A percentile compares a stretch with the other conserved stretches of the same genome.
These are phyloP conservation scores for Phanerochaete sordida DNA, from an alignment of 768 basidiomycete genomes.

Conservation along the genomic window DNA sequence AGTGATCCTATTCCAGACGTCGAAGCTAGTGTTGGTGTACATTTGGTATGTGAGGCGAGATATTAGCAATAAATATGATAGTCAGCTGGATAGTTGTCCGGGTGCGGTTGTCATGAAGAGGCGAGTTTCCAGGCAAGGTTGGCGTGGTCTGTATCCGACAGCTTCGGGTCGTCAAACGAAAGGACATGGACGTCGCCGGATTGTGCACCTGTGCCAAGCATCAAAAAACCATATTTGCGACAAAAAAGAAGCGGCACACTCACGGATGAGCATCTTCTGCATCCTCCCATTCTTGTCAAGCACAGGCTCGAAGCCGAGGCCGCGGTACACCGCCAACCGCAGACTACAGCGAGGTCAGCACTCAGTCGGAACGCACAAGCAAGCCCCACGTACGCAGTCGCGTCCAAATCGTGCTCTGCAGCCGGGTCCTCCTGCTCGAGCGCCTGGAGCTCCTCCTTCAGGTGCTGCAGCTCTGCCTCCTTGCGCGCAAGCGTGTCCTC, in stretches of 20 bases:
- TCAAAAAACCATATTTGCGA: background rate
- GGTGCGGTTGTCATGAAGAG: constrained; percentile 22
- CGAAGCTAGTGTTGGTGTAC: background rate
- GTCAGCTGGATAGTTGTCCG: background rate
- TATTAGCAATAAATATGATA: background rate
- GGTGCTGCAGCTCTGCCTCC: constrained; percentile 63
- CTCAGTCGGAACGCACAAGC: constrained; percentile 2
- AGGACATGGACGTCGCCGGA: constrained; percentile 39
- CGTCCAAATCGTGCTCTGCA: constrained; percentile 68
- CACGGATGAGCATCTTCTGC: constrained; percentile 66
- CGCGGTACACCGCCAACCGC: constrained; percentile 64
- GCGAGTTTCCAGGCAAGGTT: constrained; percentile 34
- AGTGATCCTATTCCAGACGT: background rate
- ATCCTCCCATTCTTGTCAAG: constrained; percentile 47
- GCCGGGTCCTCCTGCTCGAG: constrained; percentile 73
- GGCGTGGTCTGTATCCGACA: constrained; percentile 26
- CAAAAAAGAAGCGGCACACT: constrained; percentile 30
- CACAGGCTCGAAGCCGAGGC: constrained; percentile 69
- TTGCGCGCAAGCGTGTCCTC: constrained; percentile 63
- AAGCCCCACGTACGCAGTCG: constrained; percentile 50
- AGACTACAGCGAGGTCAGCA: constrained; percentile 38
- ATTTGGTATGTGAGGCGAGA: background rate
- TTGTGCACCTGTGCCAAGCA: constrained; percentile 36
- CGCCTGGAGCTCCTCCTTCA: constrained; percentile 60
- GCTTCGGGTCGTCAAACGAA: constrained; percentile 23